Evolutionary conservation across 306 rosid species (phyloP), one percentile per base, ranked within the genome.

Genomic region (Malus fusca): DNA sequence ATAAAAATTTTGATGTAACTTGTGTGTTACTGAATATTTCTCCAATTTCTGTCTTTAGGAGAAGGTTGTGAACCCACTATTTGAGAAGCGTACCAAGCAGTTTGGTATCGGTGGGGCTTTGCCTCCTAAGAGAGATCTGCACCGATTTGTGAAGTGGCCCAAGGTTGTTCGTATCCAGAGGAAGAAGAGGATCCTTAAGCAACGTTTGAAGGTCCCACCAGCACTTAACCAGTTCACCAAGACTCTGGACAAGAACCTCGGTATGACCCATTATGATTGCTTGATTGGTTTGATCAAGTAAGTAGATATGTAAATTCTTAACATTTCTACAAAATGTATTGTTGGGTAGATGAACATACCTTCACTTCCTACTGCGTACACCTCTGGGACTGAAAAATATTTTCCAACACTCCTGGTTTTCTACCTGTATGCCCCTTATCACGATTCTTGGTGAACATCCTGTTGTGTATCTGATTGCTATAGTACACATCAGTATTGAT

Each of bases 91-190:
- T 6, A 85, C 93, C 0, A 90, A 88, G 83, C 88, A 88, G 73
- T 90, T 90, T 43, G 96, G 96, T 12, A 90, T 90, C 2, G 93
- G 96, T n/a, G 96, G 96, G 3, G 91, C 88, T 14, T 87, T 90
- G 89, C 96, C 96, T 3, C 91, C 93, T 2, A 88, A 88, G 87
- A 87, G 91, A 72, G 96, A 90, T 69, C 68, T 90, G 14, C 81
- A 83, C 11, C 74, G 91, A 15, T 90, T 88, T 70, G 93, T 90
- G 60, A 90, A 90, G 35, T 90, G 96, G 96, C 91, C 91, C 0
- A 85, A 82, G 81, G 81, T 59, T 13, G 90, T 87, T 3, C 89
- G 82, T 35, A 52, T 90, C 63, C 89, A 90, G 84, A 81, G 96
- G 76, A 90, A 90, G 85, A 86, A 82, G 81, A 80, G 92, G 44